Evolutionary conservation across 31 red algal genomes (phyloP), one percentile per base, ranked within the genome.

Genomic region (Porphyra umbilicalis): DNA sequence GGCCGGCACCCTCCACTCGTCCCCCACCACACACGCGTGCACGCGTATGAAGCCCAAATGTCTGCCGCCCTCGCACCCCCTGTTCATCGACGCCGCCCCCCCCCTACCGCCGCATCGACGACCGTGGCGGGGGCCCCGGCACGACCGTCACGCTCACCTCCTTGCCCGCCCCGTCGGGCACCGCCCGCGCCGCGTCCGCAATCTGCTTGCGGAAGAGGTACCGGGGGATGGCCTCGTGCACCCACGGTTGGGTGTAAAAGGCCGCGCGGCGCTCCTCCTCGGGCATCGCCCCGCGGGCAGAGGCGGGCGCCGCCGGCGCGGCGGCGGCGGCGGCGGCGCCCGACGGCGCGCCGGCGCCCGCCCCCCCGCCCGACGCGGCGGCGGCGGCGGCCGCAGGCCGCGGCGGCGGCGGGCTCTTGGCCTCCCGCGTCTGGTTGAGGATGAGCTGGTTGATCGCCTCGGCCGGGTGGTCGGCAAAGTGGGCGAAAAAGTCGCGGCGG

Each of bases 181-280:
- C 85, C 20, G 86, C 86, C 40, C 89, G 84, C 35, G 91, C 83
- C 10, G 91, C 89, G 57, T 94, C 91, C 10, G 91, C 91, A 42
- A 94, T 94, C 16, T 86, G 86, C 85, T 93, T 94, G 37, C 95
- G 85, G 46, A 93, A 83, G 13, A 98, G 79, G 75, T 98, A 98
- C 25, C 95, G 88, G 9, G 96, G 96, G 2, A 98, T 89, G 8
- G 96, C 96, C 76, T 98, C 96, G 85, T 92, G 92, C 39, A 98
- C 92, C 96, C 96, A 98, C 37, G 94, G 96, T 79, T 98, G 91
- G 79, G 92, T 86, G 46, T 98, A 98, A 82, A 98, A 94, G 18
- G 82, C 80, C 67, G 96, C 85, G 33, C 88, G 83, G 14, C 92
- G 89, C 87, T 98, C 96, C 79, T 98, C 96, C 39, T 98, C 96